These are phyloP conservation scores for Pseudogymnoascus sp. DNA, from an alignment of 2,329 filamentous ascomycete genomes.

Conservation along the genomic window DNA sequence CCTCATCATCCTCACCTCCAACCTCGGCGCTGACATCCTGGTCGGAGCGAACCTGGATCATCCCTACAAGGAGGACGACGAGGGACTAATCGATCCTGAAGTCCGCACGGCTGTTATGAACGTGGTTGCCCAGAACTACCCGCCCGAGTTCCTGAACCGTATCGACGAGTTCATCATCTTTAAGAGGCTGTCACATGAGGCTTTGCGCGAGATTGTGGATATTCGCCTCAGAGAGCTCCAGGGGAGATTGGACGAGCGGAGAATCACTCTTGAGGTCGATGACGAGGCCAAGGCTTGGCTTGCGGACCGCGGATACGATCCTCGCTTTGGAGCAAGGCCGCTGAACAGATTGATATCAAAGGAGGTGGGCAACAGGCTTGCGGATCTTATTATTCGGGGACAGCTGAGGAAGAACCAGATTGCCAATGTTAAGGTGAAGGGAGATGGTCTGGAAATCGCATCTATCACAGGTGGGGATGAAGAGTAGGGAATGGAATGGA, in stretches of 20 bases:
- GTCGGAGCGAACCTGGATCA: constrained; percentile 65
- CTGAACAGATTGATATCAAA: constrained; percentile 86
- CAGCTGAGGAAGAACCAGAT: constrained; percentile 69
- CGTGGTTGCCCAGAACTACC: constrained; percentile 66
- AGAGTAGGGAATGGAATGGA: background rate
- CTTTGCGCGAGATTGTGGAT: constrained; percentile 87
- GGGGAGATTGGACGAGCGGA: constrained; percentile 71
- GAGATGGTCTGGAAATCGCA: background rate
- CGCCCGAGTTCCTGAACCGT: constrained; percentile 92
- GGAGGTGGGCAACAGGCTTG: constrained; percentile 81
- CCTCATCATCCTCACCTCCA: constrained; percentile 92
- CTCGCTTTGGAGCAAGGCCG: constrained; percentile 83
- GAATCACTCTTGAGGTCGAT: constrained; percentile 69
- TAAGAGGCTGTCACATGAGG: constrained; percentile 71
- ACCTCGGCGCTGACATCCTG: constrained; percentile 86
- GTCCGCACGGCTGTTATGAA: constrained; percentile 82
- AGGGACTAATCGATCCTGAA: constrained; percentile 64
- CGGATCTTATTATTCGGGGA: constrained; percentile 87
- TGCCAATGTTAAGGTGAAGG: constrained; percentile 50
- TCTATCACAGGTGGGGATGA: background rate
- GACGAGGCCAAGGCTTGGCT: constrained; percentile 77
- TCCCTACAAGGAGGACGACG: constrained; percentile 54
- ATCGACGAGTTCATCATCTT: constrained; percentile 97
- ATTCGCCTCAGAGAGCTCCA: constrained; percentile 85
- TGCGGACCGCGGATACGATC: constrained; percentile 83